phyloP scores from a whole-genome alignment of 2,329 filamentous ascomycete genomes.

The Cladobotryum protrusum region DNA sequence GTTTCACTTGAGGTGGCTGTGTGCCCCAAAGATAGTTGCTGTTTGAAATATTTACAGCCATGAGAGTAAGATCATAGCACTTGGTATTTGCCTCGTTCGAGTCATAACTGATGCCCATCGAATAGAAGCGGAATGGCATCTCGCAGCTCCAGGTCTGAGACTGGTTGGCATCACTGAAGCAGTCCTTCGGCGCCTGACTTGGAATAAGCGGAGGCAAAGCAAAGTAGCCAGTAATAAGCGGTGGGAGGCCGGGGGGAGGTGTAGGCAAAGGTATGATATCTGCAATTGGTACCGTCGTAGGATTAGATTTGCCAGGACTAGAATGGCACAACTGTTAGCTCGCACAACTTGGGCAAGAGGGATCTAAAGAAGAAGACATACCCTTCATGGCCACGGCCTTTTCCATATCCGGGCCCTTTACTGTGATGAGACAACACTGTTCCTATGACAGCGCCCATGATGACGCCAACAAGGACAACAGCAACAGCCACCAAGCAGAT shows the following conservation, averaged over 20 bases:
- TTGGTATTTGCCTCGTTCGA: constrained; percentile 20
- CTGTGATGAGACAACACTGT: constrained; percentile 17
- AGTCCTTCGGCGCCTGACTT: constrained; percentile 45
- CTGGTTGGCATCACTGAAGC: constrained; percentile 50
- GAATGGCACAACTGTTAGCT: background rate
- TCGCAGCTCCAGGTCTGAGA: constrained; percentile 59
- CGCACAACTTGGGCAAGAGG: too few species aligned
- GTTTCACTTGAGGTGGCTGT: constrained; percentile 41
- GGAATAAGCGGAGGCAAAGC: constrained; percentile 48
- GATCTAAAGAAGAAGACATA: constrained; percentile 12
- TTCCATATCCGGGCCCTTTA: too few species aligned
- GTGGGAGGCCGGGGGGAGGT: constrained; percentile 43
- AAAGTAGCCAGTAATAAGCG: constrained; percentile 50
- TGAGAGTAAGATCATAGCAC: constrained; percentile 37
- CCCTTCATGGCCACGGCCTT: constrained; percentile 16
- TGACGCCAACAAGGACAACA: constrained; percentile 46
- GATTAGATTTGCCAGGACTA: constrained; percentile 9
- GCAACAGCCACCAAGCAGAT: constrained; percentile 44
- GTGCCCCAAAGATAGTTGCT: constrained; percentile 46
- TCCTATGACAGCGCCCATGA: constrained; percentile 48
- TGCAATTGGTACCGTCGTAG: constrained; percentile 32
- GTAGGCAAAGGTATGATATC: constrained; percentile 48
- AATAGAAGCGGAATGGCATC: constrained; percentile 40
- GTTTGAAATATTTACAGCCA: constrained; percentile 33
- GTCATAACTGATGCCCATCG: constrained; percentile 34